These are phyloP conservation scores for Aspergillus ustus DNA, from an alignment of 2,329 filamentous ascomycete species.

Conservation along the genomic window DNA sequence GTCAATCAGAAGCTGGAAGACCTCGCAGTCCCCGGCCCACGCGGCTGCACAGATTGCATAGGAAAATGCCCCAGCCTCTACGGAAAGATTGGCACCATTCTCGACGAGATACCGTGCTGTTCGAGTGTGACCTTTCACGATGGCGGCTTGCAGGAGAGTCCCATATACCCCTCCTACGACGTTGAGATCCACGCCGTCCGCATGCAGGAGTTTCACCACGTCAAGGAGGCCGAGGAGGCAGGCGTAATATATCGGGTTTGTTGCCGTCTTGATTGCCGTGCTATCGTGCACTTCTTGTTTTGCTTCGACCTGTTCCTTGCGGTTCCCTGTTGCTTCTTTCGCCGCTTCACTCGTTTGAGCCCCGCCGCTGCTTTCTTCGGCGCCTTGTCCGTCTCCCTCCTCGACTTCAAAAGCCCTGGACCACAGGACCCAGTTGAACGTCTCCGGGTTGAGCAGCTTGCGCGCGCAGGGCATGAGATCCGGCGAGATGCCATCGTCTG, in stretches of 20 bases:
- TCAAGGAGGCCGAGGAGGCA: not conserved
- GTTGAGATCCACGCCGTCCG: not conserved
- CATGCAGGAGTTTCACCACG: not conserved
- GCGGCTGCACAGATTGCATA: not conserved
- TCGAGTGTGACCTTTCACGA: not conserved
- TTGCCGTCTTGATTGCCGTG: not conserved
- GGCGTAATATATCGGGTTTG: not conserved
- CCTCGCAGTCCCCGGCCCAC: not conserved
- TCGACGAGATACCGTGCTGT: not conserved
- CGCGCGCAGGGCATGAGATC: not conserved
- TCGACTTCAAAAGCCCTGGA: not conserved
- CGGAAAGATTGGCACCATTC: not conserved
- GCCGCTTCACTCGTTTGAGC: not conserved
- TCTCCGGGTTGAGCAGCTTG: not conserved
- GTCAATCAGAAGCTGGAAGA: slow-evolving; percentile 1
- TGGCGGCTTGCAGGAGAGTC: not conserved
- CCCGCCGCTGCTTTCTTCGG: not conserved
- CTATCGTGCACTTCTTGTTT: not conserved
- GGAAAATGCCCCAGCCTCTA: not conserved
- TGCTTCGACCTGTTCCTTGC: not conserved
- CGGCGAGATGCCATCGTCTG: not conserved
- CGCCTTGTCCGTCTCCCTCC: not conserved
- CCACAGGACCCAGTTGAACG: not conserved
- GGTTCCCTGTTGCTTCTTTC: not conserved
- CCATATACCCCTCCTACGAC: not conserved